Percentiles rank a stretch among this genome's conserved stretches.
phyloP scores from a whole-genome alignment of 2,329 filamentous ascomycete genomes.

The Ophiostoma triangulosporum region DNA sequence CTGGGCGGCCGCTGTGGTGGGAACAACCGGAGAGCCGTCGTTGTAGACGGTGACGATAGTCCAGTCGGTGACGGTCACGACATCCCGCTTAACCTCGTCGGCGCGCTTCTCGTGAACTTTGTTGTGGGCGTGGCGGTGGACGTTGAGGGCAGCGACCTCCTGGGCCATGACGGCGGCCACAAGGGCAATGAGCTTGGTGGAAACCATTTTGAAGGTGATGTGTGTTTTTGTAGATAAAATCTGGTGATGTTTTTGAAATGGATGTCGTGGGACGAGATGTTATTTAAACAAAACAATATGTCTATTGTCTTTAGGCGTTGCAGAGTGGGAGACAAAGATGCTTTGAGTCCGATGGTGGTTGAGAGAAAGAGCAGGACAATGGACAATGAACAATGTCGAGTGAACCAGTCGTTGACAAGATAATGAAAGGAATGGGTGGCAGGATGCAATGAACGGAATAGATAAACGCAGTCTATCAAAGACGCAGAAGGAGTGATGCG shows the following conservation, averaged over 20 bases:
- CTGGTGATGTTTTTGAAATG: not conserved
- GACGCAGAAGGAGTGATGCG: constrained; percentile 32
- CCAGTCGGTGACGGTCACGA: constrained; percentile 25
- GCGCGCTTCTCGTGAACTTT: constrained; percentile 22
- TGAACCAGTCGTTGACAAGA: constrained; percentile 9
- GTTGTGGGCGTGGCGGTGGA: constrained; percentile 28
- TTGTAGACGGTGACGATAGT: constrained; percentile 30
- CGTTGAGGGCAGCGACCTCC: constrained; percentile 28
- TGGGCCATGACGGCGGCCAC: constrained; percentile 30
- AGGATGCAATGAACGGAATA: constrained; percentile 8
- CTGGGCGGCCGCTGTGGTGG: constrained; percentile 9
- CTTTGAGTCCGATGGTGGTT: not conserved
- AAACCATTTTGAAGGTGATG: constrained; percentile 11
- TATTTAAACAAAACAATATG: constrained; percentile 2
- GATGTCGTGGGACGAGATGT: not conserved
- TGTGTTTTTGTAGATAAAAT: not conserved
- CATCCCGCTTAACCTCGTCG: constrained; percentile 20
- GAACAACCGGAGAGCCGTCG: constrained; percentile 11
- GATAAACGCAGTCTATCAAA: constrained; percentile 35
- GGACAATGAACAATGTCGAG: constrained; percentile 1
- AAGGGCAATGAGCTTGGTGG: constrained; percentile 23
- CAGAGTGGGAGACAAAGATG: not conserved
- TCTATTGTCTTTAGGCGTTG: not conserved
- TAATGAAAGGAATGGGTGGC: constrained; percentile 1
- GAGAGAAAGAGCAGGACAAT: constrained; percentile 2